Percentiles rank a stretch among this genome's conserved stretches.
Conservation (phyloP, 148 eudicot species). For the Amaranthus cruentus region DNA sequence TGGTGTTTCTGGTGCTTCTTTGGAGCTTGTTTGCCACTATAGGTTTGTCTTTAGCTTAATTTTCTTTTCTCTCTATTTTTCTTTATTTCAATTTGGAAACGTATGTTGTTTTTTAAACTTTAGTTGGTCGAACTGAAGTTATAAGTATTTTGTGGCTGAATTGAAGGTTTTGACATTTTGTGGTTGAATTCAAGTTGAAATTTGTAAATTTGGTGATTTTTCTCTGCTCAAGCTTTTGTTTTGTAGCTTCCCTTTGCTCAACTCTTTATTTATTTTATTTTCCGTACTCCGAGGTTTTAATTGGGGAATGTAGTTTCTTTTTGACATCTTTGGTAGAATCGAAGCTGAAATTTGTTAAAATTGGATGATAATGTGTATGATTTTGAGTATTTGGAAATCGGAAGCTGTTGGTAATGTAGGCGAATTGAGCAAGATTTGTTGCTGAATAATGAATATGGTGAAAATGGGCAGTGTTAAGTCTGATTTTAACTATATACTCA, state of each 20-base stretch:
- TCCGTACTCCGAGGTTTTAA: not conserved
- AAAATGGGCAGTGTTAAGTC: too few relatives aligned
- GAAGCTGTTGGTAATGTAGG: not conserved
- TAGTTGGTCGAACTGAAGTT: too few relatives aligned
- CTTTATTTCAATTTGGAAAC: not conserved
- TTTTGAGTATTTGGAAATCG: not conserved
- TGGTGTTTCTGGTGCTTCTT: conserved; percentile 66
- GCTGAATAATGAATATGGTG: too few relatives aligned
- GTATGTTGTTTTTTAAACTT: not conserved
- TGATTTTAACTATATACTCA: too few relatives aligned
- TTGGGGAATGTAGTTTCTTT: not conserved
- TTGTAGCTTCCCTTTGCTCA: too few relatives aligned
- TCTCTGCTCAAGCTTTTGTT: too few relatives aligned
- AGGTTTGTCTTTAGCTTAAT: conserved; percentile 31
- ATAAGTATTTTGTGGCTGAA: too few relatives aligned
- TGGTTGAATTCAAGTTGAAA: too few relatives aligned
- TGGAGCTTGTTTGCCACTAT: conserved; percentile 83
- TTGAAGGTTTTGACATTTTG: too few relatives aligned
- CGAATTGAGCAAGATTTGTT: too few relatives aligned
- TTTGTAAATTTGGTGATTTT: too few relatives aligned
- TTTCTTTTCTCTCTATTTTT: not conserved
- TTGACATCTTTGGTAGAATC: not conserved
- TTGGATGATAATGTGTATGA: not conserved
- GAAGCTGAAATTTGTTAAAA: not conserved
- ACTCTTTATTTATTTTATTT: too few relatives aligned